These are phyloP conservation scores for Gaeumannomyces tritici DNA, from an alignment of 2,329 filamentous ascomycete genomes.

Conservation along the genomic window DNA sequence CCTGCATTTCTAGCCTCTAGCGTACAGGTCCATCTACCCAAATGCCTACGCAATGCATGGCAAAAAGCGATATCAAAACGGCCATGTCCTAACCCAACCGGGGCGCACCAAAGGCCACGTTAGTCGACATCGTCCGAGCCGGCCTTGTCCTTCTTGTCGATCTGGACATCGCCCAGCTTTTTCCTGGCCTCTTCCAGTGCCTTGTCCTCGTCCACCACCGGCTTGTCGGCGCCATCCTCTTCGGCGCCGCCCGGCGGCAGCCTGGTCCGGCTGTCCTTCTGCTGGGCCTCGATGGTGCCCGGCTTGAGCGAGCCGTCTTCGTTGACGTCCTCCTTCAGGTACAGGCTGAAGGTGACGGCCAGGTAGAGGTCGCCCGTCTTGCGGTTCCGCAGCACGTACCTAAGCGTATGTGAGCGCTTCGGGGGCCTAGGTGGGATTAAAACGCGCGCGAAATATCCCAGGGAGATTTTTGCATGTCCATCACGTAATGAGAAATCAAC, in stretches of 20 bases:
- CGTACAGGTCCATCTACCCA: background rate
- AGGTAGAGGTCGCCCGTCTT: constrained; percentile 66
- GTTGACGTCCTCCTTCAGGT: constrained; percentile 57
- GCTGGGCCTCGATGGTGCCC: constrained; percentile 17
- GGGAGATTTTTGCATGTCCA: constrained; percentile 4
- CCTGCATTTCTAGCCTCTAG: background rate
- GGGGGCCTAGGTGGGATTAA: constrained; percentile 14
- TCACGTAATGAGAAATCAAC: background rate
- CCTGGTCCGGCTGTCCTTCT: background rate
- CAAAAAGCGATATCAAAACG: background rate
- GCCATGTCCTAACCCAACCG: background rate
- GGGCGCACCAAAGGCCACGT: background rate
- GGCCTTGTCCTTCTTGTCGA: constrained; percentile 14
- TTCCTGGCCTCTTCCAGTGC: constrained; percentile 28
- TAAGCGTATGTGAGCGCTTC: constrained; percentile 71
- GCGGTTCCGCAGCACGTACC: constrained; percentile 84
- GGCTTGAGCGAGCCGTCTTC: constrained; percentile 47
- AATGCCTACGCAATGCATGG: background rate
- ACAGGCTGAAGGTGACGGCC: constrained; percentile 70
- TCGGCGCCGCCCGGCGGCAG: constrained; percentile 5
- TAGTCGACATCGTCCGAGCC: constrained; percentile 35
- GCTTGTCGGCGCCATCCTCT: constrained; percentile 18
- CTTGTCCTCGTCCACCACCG: constrained; percentile 19
- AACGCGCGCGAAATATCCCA: constrained; percentile 9
- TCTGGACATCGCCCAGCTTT: constrained; percentile 19